These are phyloP conservation scores for Lepidium aucheri DNA, from an alignment of 345 rosid species.

Conservation along the genomic window DNA sequence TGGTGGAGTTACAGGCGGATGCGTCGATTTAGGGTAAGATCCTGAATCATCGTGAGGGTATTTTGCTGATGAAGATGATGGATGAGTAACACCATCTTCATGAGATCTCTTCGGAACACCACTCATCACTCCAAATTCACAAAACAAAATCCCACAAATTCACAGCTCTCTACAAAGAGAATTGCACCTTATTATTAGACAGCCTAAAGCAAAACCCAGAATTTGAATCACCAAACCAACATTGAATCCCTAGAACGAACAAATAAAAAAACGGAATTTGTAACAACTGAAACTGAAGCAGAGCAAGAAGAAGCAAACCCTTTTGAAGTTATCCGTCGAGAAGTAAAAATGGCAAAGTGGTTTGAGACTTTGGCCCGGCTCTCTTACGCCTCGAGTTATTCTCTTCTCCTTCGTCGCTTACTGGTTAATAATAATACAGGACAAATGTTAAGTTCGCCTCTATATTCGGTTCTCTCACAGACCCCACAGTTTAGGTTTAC, in stretches of 20 bases:
- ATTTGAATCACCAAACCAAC: constrained; percentile 1
- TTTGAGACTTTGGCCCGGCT: not conserved
- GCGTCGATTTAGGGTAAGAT: constrained; percentile 50
- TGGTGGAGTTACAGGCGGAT: constrained; percentile 18
- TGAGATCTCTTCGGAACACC: constrained; percentile 78
- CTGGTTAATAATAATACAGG: not conserved
- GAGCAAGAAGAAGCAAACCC: constrained; percentile 6
- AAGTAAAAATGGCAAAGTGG: constrained; percentile 1
- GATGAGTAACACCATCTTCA: constrained; percentile 63
- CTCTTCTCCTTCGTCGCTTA: not conserved
- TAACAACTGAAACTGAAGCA: constrained; percentile 11
- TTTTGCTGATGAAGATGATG: constrained; percentile 60
- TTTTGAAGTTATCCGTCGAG: not conserved
- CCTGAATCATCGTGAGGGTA: constrained; percentile 63
- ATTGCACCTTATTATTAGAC: not conserved
- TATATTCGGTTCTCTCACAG: not conserved
- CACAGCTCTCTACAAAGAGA: not conserved
- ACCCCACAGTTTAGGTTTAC: constrained; percentile 6
- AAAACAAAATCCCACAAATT: not conserved
- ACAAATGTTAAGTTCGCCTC: not conserved
- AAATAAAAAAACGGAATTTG: not conserved
- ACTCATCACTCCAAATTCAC: constrained; percentile 42
- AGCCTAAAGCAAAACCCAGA: not conserved
- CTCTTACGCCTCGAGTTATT: not conserved
- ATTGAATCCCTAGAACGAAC: constrained; percentile 7